Evolutionary conservation across 805 yeast genomes (phyloP), one percentile per base, ranked within the genome.

Genomic region (Candida sanyiensis): DNA sequence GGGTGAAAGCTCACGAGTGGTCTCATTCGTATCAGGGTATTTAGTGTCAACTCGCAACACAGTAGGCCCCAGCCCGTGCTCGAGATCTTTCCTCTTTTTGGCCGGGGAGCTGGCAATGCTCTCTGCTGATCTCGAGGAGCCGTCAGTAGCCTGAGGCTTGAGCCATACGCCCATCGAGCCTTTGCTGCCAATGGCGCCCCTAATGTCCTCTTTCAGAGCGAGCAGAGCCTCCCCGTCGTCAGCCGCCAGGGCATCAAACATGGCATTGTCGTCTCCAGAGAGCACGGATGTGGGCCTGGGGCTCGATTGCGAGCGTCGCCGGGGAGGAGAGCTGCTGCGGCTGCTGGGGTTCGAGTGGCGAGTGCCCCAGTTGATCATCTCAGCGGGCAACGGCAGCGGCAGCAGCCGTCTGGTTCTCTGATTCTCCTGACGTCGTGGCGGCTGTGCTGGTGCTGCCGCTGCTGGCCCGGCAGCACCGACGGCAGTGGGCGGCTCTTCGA

Each of bases 161-260:
- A 52, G 40, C 56, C 56, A 52, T 6, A 50, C 18, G 7, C 53
- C 55, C 7, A 41, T 27, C 6, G 33, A 22, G 7, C 24, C 21
- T 5, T 29, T 43, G 11, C 39, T 38, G 12, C 45, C 50, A 13
- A 51, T 30, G 3, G 57, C 55, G n/a, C 28, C 42, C 33, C 38
- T 50, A n/a, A 52, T 38, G 22, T 49, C 57, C 5, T 23, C 38
- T 15, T 46, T 49, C 33, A 52, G 30, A 6, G 37, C 40, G 2
- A 18, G n/a, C 4, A 49, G 29, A 9, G 45, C 49, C 2, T 36
- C 43, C 16, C 24, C 42, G 4, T 43, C 49, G 11, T 35, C 45
- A 2, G 26, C 31, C 4, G 37, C 40, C 11, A 49, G 35, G 6
- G 37, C 35, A 27, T 32, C 39, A 35, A 49, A 40, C 23, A 44